Percentiles rank a stretch among this genome's conserved stretches.
These are phyloP conservation scores for Entomophthora muscae DNA, from an alignment of 371 early-diverging fungal genomes.

Conservation along the genomic window DNA sequence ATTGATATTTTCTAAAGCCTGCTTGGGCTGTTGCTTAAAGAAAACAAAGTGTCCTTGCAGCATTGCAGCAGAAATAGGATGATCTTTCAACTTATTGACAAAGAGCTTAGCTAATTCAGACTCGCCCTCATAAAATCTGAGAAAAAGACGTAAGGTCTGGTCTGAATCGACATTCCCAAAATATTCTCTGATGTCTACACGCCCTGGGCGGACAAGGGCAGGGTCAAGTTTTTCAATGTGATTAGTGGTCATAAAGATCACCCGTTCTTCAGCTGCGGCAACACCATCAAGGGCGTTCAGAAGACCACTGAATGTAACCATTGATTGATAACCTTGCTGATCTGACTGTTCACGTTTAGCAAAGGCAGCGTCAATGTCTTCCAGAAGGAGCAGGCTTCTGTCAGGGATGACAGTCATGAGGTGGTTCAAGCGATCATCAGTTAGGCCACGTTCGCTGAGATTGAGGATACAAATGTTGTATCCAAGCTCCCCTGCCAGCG, in stretches of 20 bases:
- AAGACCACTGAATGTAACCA: conserved; percentile 96
- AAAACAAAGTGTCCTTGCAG: conserved; percentile 82
- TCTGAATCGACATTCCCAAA: conserved; percentile 66
- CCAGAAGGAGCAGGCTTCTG: conserved; percentile 89
- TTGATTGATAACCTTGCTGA: conserved; percentile 61
- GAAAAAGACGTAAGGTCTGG: conserved; percentile 72
- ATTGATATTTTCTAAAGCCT: conserved; percentile 34
- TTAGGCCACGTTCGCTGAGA: conserved; percentile 80
- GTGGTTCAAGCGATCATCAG: conserved; percentile 90
- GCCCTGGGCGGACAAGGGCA: conserved; percentile 95
- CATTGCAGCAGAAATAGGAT: conserved; percentile 57
- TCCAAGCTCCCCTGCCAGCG: conserved; percentile 90
- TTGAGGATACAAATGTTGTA: conserved; percentile 96
- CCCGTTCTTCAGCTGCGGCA: conserved; percentile 90
- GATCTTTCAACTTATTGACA: conserved; percentile 29
- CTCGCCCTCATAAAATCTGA: conserved; percentile 62
- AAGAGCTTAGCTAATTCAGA: conserved; percentile 45
- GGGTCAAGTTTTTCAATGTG: conserved; percentile 91
- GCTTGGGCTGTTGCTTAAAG: no score
- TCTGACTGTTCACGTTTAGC: conserved; percentile 36
- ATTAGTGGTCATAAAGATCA: conserved; percentile 99
- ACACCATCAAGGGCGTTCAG: conserved; percentile 99
- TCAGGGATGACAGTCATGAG: conserved; percentile 86
- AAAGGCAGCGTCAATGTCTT: conserved; percentile 99
- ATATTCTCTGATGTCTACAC: conserved; percentile 87